Percentiles rank a stretch among this genome's conserved stretches.
These are phyloP conservation scores for Alternaria burnsii DNA, from an alignment of 2,329 filamentous ascomycete genomes.

Conservation along the genomic window DNA sequence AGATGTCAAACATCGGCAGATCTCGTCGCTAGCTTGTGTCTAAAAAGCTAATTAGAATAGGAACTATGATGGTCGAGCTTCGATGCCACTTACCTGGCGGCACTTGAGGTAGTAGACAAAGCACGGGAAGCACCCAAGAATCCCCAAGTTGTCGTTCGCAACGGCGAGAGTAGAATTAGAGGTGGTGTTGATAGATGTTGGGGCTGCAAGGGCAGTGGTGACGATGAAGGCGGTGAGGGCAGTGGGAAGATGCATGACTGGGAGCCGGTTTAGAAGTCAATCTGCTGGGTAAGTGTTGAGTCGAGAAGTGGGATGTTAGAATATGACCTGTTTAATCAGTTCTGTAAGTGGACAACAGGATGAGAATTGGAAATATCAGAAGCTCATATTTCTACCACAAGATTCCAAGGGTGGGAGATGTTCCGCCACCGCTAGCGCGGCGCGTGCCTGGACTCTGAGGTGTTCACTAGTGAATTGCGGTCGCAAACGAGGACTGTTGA, in stretches of 20 bases:
- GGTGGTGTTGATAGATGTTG: not conserved
- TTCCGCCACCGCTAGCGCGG: not conserved
- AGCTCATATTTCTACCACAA: not conserved
- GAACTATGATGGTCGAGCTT: not conserved
- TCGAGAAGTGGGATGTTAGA: not conserved
- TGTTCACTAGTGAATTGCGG: not conserved
- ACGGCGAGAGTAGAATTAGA: not conserved
- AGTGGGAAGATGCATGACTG: not conserved
- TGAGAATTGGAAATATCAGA: not conserved
- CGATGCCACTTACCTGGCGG: not conserved
- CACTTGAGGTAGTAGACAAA: not conserved
- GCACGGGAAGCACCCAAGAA: not conserved
- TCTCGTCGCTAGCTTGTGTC: not conserved
- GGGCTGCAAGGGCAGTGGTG: not conserved
- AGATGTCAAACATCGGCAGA: not conserved
- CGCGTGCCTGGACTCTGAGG: not conserved
- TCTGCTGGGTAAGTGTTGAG: rapidly evolving
- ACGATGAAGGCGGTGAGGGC: not conserved
- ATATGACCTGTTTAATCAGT: not conserved
- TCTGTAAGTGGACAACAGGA: not conserved
- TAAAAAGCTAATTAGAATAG: not conserved
- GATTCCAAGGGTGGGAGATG: not conserved
- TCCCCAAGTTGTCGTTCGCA: not conserved
- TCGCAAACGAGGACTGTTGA: not conserved
- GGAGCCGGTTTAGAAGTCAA: rapidly evolving